These are phyloP conservation scores for Hypomyces perniciosus DNA, from an alignment of 2,329 filamentous ascomycete species.

Conservation along the genomic window DNA sequence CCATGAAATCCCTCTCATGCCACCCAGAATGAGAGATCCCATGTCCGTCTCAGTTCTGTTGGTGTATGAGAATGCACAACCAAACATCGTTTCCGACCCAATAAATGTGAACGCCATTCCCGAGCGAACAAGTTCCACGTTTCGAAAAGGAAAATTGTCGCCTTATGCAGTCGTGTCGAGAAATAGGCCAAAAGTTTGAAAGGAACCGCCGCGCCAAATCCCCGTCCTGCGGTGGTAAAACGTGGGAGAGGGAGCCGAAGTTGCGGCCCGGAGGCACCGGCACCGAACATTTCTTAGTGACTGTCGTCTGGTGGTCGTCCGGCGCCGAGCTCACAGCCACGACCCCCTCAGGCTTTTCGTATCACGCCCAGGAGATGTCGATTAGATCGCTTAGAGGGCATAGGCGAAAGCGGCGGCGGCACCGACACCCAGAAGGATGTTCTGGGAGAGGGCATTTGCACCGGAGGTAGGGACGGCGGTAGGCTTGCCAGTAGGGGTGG, in stretches of 20 bases:
- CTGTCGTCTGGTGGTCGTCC: background rate
- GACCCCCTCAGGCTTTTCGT: too few species aligned
- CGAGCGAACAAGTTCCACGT: too few species aligned
- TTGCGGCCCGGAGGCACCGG: too few species aligned
- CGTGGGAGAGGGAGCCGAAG: too few species aligned
- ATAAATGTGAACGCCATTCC: too few species aligned
- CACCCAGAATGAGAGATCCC: too few species aligned
- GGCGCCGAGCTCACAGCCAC: background rate
- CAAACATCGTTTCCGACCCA: too few species aligned
- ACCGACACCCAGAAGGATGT: conserved; percentile 11
- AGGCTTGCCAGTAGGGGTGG: conserved; percentile 4
- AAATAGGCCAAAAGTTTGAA: background rate
- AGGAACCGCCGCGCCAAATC: conserved; percentile 1
- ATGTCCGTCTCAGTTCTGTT: too few species aligned
- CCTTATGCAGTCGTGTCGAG: conserved; percentile 2
- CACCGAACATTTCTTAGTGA: too few species aligned
- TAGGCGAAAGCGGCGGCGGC: conserved; percentile 12
- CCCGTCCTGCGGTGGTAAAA: background rate
- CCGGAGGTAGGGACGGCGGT: conserved; percentile 5
- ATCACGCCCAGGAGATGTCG: too few species aligned
- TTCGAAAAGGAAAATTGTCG: background rate
- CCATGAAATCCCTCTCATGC: too few species aligned
- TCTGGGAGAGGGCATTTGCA: conserved; percentile 10
- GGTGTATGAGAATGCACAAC: too few species aligned
- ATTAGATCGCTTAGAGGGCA: conserved; percentile 8